Percentiles rank a stretch among this genome's conserved stretches.
These are phyloP conservation scores for Starmerella powellii DNA, from an alignment of 805 yeast genomes.

Conservation along the genomic window DNA sequence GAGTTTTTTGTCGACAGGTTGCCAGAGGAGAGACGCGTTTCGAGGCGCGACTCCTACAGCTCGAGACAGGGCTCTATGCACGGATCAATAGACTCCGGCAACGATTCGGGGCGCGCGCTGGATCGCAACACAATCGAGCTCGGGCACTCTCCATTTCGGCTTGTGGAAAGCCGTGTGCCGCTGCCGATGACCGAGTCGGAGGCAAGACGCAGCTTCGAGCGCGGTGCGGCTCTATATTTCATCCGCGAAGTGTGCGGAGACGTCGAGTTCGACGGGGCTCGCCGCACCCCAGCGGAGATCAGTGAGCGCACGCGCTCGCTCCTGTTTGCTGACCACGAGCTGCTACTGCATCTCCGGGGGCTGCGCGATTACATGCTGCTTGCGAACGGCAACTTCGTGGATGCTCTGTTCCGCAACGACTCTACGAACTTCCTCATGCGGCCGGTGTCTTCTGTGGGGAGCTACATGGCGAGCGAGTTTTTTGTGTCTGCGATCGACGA, in stretches of 20 bases:
- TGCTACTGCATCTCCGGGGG: conserved; percentile 45
- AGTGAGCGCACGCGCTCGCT: conserved; percentile 40
- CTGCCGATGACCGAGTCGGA: conserved; percentile 27
- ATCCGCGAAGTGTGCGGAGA: conserved; percentile 56
- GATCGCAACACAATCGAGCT: conserved; percentile 23
- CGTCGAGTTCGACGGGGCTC: conserved; percentile 44
- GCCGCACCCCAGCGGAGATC: conserved; percentile 50
- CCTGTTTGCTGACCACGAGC: conserved; percentile 39
- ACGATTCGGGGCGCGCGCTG: not conserved
- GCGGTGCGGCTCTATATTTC: conserved; percentile 63
- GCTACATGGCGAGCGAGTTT: conserved; percentile 12
- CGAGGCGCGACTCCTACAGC: no score
- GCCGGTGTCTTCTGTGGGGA: conserved; percentile 4
- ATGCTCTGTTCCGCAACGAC: conserved; percentile 37
- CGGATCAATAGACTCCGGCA: no score
- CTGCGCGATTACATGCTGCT: conserved; percentile 57
- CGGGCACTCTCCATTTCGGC: no score
- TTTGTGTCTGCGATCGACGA: conserved; percentile 10
- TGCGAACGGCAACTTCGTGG: conserved; percentile 74
- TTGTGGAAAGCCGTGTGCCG: conserved; percentile 29
- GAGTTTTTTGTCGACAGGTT: conserved; percentile 47
- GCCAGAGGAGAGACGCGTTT: no score
- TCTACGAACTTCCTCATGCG: conserved; percentile 6
- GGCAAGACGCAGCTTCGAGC: conserved; percentile 29
- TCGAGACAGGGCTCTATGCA: no score